Base-by-base conservation (phyloP, 2,329 filamentous ascomycete genomes). In the Pseudogymnoascus sp. region DNA sequence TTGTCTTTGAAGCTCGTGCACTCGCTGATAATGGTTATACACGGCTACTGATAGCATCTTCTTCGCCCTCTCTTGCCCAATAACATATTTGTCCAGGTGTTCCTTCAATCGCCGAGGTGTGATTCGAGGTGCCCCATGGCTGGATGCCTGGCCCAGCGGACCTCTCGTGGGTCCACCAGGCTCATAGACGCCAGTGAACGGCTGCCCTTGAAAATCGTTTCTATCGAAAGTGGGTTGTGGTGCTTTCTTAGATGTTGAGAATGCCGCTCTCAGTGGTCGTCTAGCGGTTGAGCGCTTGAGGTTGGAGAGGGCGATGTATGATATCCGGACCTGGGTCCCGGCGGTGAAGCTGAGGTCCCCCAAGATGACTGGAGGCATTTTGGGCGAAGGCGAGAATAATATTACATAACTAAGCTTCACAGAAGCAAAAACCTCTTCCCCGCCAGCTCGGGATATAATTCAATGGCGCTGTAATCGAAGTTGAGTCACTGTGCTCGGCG, bases 1-100 rank as follows among this genome's bases (percentile, higher is more conserved):
- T 65, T 88, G 85, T 60, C 91, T 82, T 71, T 91, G 83, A 23
- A 88, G 72, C 75, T 89, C 87, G 70, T 93, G 87, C 65, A 96
- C 84, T 57, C 90, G 86, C 76, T 97, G 91, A 73, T 97, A 97
- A 74, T 99, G 95, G 73, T 97, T 97, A 78, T 96, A 97, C 28
- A 99, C 90, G 6, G 93, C 92, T 3, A 93, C 88, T 67, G 91
- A 95, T 67, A 97, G 86, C 13, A 93, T 90, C 76, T 96, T 96
- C 81, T 99, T 95, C 15, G 95, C 92, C 65, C 91, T 86, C 68
- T 97, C 91, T 76, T 99, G 95, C 42, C 93, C 95, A 3, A 99
- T 93, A 1, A 99, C 93, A 74, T 96, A 99, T 73, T 95, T 90
- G 74, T 99, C 95, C 33, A 97, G 86, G 71, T 95, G 89, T 72